A percentile compares a stretch with the other conserved stretches of the same genome.
phyloP scores from a whole-genome alignment of 2,329 filamentous ascomycete species.

The Cladorrhinum sp. region DNA sequence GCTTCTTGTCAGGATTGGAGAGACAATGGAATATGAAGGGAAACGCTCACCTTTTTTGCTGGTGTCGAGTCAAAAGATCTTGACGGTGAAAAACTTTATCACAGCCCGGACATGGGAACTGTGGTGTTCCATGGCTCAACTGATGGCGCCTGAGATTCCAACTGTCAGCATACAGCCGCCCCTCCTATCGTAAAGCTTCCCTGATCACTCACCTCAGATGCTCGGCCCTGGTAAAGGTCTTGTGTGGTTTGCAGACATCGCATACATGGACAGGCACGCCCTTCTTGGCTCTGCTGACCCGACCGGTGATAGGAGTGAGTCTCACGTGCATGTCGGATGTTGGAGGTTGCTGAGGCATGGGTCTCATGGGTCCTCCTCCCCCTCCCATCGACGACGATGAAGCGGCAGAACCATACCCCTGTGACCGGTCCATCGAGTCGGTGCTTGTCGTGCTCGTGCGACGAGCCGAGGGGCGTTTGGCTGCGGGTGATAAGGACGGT shows the following conservation, averaged over 20 bases:
- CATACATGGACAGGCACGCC: slow-evolving; percentile 57
- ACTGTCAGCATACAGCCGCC: slow-evolving; percentile 4
- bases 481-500: slow-evolving; percentile 30
- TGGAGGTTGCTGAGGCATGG: slow-evolving; percentile 35
- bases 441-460: slow-evolving; percentile 46
- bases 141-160: slow-evolving; percentile 52
- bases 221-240: slow-evolving; percentile 62
- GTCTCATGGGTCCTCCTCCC: slow-evolving; percentile 39
- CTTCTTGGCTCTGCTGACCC: slow-evolving; percentile 58
- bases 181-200: not conserved
- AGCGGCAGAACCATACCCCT: slow-evolving; percentile 31
- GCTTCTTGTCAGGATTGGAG: slow-evolving; percentile 15
- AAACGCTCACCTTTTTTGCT: slow-evolving; percentile 46
- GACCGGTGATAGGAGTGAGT: slow-evolving; percentile 54
- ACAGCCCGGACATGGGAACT: slow-evolving; percentile 53
- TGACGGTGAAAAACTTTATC: slow-evolving; percentile 56
- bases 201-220: slow-evolving; percentile 50
- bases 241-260: slow-evolving; percentile 49
- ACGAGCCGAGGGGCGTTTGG: slow-evolving; percentile 33
- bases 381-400: slow-evolving; percentile 36
- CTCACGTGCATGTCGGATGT: slow-evolving; percentile 43
- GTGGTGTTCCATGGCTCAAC: slow-evolving; percentile 55
- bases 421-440: slow-evolving; percentile 48
- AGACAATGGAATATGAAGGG: slow-evolving; percentile 10
- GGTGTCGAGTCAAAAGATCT: slow-evolving; percentile 58